Percentiles rank a stretch among this genome's conserved stretches.
Conservation (phyloP, 352 stramenopile genomes). For the Thalassiosira sp. region DNA sequence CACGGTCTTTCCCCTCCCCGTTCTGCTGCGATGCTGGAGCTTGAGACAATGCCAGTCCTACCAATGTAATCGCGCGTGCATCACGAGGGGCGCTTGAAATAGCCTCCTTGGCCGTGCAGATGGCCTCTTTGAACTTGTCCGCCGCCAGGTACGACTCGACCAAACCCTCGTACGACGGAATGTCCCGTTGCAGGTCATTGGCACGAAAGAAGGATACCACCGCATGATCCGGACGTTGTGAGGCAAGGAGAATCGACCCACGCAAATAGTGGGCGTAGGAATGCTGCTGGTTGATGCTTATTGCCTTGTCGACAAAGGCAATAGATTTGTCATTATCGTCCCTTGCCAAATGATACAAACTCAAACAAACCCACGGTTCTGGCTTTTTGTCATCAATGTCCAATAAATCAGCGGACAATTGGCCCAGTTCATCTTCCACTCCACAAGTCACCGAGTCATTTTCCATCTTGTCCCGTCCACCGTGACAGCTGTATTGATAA, state of each 20-base stretch:
- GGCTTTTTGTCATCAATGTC: slow-evolving; percentile 75
- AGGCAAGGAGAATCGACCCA: slow-evolving; percentile 76
- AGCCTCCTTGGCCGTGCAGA: slow-evolving; percentile 80
- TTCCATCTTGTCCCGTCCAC: slow-evolving; percentile 15
- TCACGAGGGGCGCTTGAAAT: slow-evolving; percentile 72
- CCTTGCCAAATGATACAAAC: slow-evolving; percentile 73
- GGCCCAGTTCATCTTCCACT: slow-evolving; percentile 63
- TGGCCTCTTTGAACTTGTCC: slow-evolving; percentile 77
- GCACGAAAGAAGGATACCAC: slow-evolving; percentile 78
- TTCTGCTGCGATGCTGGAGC: slow-evolving; percentile 50
- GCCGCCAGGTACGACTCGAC: slow-evolving; percentile 76
- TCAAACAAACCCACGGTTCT: slow-evolving; percentile 77
- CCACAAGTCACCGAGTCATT: slow-evolving; percentile 31
- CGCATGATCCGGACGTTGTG: slow-evolving; percentile 75
- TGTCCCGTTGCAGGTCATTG: slow-evolving; percentile 75
- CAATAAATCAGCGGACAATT: slow-evolving; percentile 70
- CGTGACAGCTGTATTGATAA: slow-evolving; percentile 46
- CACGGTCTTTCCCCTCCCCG: slow-evolving; percentile 64
- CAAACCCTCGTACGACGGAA: slow-evolving; percentile 77
- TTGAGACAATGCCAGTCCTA: slow-evolving; percentile 78
- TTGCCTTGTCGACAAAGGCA: slow-evolving; percentile 80
- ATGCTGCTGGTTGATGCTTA: slow-evolving; percentile 73
- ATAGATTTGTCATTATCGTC: slow-evolving; percentile 76
- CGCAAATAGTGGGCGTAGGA: slow-evolving; percentile 70
- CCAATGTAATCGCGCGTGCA: slow-evolving; percentile 74